Evolutionary conservation across 192 early-diverging fungal species (phyloP).

Genomic region (Dimargaris verticillata): DNA sequence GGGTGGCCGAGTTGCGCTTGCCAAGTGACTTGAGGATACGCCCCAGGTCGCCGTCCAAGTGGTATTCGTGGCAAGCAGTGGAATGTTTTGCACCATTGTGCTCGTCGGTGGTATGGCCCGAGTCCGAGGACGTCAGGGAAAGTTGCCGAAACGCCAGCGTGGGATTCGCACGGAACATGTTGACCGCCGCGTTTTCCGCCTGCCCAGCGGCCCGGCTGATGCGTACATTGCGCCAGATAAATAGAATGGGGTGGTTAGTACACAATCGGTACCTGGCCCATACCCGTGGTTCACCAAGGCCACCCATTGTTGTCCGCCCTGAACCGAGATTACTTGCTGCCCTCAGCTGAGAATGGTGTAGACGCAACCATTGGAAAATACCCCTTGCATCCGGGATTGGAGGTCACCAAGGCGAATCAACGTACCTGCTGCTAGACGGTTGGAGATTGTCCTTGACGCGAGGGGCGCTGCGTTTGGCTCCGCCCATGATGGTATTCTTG

Average conservation of each 20-base stretch:
- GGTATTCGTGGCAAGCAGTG: background rate
- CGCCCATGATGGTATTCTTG: background rate
- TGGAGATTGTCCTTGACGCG: constrained; percentile 7
- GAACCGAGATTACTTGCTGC: background rate
- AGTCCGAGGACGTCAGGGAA: background rate
- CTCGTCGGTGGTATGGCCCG: background rate
- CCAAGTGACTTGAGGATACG: background rate
- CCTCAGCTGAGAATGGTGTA: background rate
- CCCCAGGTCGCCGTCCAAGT: background rate
- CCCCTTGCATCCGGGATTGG: background rate
- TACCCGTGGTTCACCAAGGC: background rate
- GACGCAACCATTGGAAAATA: background rate
- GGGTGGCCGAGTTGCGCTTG: background rate
- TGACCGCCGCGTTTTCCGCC: background rate
- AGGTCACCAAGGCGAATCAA: background rate
- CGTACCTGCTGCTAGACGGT: constrained; percentile 1
- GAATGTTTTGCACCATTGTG: background rate
- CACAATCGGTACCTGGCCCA: background rate
- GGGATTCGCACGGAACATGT: constrained; percentile 8
- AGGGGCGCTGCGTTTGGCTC: background rate
- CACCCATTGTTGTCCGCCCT: background rate
- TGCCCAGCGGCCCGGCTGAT: background rate
- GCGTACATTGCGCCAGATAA: background rate
- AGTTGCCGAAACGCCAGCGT: constrained; percentile 7
- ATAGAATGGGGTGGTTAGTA: background rate